Evolutionary conservation across 352 stramenopile genomes (phyloP).

Genomic region (Peronospora destructor): DNA sequence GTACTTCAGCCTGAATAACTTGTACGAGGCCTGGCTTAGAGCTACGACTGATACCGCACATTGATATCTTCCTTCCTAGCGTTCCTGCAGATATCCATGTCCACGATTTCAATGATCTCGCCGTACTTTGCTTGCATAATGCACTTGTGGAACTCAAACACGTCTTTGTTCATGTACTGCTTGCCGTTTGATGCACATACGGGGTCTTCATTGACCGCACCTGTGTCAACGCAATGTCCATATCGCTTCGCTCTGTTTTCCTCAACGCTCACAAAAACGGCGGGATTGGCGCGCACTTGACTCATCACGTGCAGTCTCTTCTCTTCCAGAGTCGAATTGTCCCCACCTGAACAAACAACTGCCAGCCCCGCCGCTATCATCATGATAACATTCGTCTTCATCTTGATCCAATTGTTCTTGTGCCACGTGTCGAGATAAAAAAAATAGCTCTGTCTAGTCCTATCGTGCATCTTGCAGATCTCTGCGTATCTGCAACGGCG

Average conservation of each 20-base stretch:
- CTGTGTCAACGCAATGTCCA: slow-evolving; percentile 27
- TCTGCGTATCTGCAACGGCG: neutral
- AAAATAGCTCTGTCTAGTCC: slow-evolving; percentile 5
- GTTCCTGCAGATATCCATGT: slow-evolving; percentile 39
- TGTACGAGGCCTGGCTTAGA: too few relatives aligned
- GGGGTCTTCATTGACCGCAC: slow-evolving; percentile 31
- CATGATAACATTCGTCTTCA: slow-evolving; percentile 14
- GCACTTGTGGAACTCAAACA: slow-evolving; percentile 53
- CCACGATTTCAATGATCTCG: slow-evolving; percentile 29
- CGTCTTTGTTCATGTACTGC: slow-evolving; percentile 45
- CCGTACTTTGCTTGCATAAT: slow-evolving; percentile 24
- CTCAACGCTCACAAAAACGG: slow-evolving; percentile 20
- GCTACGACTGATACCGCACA: too few relatives aligned
- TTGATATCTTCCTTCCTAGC: slow-evolving; percentile 28
- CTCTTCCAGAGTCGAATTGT: slow-evolving; percentile 3
- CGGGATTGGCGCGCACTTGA: slow-evolving; percentile 26
- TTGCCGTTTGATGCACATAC: slow-evolving; percentile 53
- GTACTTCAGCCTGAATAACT: too few relatives aligned
- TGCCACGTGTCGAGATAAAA: slow-evolving; percentile 8
- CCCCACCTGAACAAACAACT: neutral
- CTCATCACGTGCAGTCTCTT: slow-evolving; percentile 24
- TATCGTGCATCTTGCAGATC: neutral
- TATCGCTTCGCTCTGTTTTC: slow-evolving; percentile 28
- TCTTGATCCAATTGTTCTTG: slow-evolving; percentile 7
- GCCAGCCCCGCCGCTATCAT: slow-evolving; percentile 4